Conservation (phyloP, 495 filamentous ascomycete species). For the Paragyromitra xinjiangensis region DNA sequence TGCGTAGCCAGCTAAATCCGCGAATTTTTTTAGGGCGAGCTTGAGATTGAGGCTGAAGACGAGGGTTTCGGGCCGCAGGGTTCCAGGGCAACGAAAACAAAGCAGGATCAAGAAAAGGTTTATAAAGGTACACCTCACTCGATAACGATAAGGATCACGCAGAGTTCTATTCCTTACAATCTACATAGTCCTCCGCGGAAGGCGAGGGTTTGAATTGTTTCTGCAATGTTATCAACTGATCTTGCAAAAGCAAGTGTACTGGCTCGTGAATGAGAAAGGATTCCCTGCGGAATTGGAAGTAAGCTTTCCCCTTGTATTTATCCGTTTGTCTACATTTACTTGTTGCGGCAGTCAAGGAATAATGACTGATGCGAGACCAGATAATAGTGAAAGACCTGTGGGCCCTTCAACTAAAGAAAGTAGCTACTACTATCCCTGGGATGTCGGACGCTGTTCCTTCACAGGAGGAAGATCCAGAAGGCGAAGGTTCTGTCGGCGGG, state of each 20-base stretch:
- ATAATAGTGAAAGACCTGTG: conserved; percentile 73
- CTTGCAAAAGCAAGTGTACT: conserved; percentile 75
- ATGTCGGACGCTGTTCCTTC: conserved; percentile 19
- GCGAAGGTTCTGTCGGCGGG: conserved; percentile 27
- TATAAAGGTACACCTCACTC: conserved; percentile 61
- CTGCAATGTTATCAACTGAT: conserved; percentile 87
- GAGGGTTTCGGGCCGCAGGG: conserved; percentile 77
- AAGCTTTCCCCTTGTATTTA: conserved; percentile 51
- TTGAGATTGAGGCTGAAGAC: conserved; percentile 72
- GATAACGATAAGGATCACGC: not conserved
- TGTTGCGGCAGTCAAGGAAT: not conserved
- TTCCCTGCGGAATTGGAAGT: conserved; percentile 74
- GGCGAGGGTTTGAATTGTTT: conserved; percentile 75
- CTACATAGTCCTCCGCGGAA: conserved; percentile 51
- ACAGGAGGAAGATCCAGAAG: conserved; percentile 26
- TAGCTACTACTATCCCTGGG: conserved; percentile 38
- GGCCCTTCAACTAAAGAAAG: conserved; percentile 68
- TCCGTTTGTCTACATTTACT: not conserved
- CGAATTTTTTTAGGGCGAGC: conserved; percentile 46
- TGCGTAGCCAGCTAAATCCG: conserved; percentile 18
- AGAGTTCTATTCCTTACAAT: conserved; percentile 33
- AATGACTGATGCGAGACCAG: conserved; percentile 52
- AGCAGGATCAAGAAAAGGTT: conserved; percentile 64
- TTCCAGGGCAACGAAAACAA: conserved; percentile 66
- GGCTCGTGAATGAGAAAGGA: conserved; percentile 68